Percentiles rank a stretch among this genome's conserved stretches.
Conservation (phyloP, 1,284 basidiomycete genomes). For the Flammula alnicola region DNA sequence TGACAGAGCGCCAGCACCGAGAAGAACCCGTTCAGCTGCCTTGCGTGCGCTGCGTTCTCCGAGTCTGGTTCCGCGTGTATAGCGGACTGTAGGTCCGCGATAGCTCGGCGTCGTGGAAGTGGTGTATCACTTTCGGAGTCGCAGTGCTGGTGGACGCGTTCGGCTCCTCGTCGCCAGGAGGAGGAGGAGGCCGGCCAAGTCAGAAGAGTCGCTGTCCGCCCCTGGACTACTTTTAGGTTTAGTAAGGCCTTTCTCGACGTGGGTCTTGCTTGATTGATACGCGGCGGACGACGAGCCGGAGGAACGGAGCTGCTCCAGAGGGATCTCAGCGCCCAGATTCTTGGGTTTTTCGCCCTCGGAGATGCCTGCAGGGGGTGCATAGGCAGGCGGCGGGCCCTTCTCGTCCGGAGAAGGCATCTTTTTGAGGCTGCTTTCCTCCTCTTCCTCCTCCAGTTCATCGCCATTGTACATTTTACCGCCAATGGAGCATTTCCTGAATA, state of each 20-base stretch:
- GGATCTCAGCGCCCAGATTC: constrained; percentile 14
- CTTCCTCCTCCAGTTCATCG: constrained; percentile 47
- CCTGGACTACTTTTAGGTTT: no score
- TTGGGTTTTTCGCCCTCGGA: constrained; percentile 4
- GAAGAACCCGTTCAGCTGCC: constrained; percentile 88
- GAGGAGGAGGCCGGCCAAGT: no score
- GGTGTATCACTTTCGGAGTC: constrained; percentile 44
- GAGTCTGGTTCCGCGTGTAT: constrained; percentile 48
- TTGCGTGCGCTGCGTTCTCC: constrained; percentile 67
- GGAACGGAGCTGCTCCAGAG: constrained; percentile 18
- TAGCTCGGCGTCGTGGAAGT: constrained; percentile 64
- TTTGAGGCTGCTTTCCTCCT: constrained; percentile 26
- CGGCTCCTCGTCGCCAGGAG: no score
- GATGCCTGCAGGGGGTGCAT: background rate
- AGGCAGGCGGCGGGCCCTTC: constrained; percentile 17
- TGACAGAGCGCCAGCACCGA: constrained; percentile 94
- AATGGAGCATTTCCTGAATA: constrained; percentile 93
- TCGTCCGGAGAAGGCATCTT: background rate
- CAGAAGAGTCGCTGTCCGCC: no score
- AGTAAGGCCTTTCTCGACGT: constrained; percentile 10
- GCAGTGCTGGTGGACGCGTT: constrained; percentile 15
- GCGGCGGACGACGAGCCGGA: constrained; percentile 22
- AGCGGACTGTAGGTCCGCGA: constrained; percentile 34
- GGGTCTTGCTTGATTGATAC: constrained; percentile 4
- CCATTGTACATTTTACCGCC: constrained; percentile 83